Base-by-base conservation (phyloP, 139 green algal species). In the Chlorella vulgaris region DNA sequence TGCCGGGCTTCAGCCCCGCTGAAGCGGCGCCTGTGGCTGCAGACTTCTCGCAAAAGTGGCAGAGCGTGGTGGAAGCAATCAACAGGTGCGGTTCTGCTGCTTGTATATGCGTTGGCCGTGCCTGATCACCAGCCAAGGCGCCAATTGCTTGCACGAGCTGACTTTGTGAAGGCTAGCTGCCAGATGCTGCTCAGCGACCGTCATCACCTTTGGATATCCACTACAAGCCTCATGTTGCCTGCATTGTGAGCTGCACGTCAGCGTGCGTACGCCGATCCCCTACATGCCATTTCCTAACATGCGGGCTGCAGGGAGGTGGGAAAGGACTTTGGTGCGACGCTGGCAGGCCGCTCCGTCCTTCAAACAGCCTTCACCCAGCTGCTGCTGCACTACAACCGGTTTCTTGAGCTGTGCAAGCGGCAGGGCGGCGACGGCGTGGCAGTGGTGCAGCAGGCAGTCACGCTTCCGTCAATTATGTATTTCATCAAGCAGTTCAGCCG, bases 381-480 rank as follows among this genome's bases (percentile, higher is more conserved):
- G 58, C 87, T 99, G 78, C 88, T 98, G 62, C 96, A 97, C 86
- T 99, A 98, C 87, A 98, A 94, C 1, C 90, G 96, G 62, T 87
- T 98, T 74, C 85, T 98, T 81, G 96, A 99, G 73, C 85, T 97
- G 77, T 79, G 96, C 22, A 96, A 97, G 87, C 84, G 84, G 58
- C 90, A 94, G 74, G 94, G 94, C 10, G 80, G 89, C 0, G 87
- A 91, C 62, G 94, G 93, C 0, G 78, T 88, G 19, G 83, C 80
- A 19, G 77, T 99, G 58, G 86, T 86, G 8, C 87, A 90, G 42
- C 93, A 97, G 60, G 93, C 94, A 8, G 93, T 99, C 13, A 95
- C 93, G 67, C 91, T 99, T 22, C 94, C 96, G 2, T 90, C 89
- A n/a, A 98, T 99, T 75, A 99, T 99, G 95, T 97, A 97, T 61